These are phyloP conservation scores for Micromonas pusilla DNA, from an alignment of 139 green algal genomes.

Conservation along the genomic window DNA sequence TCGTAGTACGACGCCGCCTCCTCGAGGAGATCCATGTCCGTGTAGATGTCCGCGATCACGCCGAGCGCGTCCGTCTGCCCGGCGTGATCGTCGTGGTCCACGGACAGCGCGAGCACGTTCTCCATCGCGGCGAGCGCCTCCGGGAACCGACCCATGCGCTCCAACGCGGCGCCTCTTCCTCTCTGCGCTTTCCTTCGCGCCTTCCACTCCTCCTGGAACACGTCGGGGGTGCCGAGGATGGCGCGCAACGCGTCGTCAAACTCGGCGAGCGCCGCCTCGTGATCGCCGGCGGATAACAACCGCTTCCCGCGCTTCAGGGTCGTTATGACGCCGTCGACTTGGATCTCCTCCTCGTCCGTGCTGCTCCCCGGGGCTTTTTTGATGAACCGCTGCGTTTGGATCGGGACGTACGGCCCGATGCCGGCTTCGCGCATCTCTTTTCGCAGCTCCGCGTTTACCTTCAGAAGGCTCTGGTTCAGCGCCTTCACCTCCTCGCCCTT, in stretches of 20 bases:
- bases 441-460: conserved; percentile 31
- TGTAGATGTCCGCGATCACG: conserved; percentile 27
- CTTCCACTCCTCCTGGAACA: conserved; percentile 11
- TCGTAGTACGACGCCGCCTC: conserved; percentile 16
- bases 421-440: conserved; percentile 1
- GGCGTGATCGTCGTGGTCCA: conserved; percentile 3
- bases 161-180: conserved; percentile 5
- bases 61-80: conserved; percentile 9
- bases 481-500: conserved; percentile 21
- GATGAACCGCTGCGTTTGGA: background rate
- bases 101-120: conserved; percentile 10
- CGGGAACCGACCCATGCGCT: background rate
- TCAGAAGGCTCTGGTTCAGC: conserved; percentile 25
- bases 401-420: background rate
- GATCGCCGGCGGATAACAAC: background rate
- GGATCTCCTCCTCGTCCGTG: background rate
- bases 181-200: conserved; percentile 8
- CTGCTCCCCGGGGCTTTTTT: background rate
- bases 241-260: conserved; percentile 3
- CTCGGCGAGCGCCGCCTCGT: background rate
- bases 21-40: conserved; percentile 22
- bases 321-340: background rate
- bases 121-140: conserved; percentile 4
- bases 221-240: background rate
- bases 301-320: background rate